These are phyloP conservation scores for Didymella lethalis DNA, from an alignment of 2,329 filamentous ascomycete genomes.

Conservation along the genomic window DNA sequence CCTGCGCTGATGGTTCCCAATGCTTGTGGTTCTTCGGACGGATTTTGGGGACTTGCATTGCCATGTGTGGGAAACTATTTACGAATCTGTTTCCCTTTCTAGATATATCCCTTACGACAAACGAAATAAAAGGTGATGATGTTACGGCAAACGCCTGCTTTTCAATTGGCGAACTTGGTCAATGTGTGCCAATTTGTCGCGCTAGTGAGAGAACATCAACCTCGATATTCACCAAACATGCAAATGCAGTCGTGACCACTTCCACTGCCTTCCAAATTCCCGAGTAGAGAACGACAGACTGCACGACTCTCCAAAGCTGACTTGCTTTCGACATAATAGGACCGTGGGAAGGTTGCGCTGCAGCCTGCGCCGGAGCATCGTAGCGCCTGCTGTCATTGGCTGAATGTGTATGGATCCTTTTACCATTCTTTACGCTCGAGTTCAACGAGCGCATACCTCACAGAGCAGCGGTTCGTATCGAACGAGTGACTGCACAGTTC, in stretches of 20 bases:
- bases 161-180: conserved; percentile 34
- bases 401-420: not conserved
- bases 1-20: conserved; percentile 44
- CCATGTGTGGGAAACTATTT: conserved; percentile 48
- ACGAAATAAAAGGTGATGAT: conserved; percentile 48
- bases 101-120: conserved; percentile 49
- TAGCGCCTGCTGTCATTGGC: conserved; percentile 8
- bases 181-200: conserved; percentile 32
- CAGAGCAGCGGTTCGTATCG: not conserved
- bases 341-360: conserved; percentile 4
- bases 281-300: not conserved
- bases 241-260: not conserved
- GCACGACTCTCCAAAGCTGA: not conserved
- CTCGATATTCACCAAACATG: conserved; percentile 1
- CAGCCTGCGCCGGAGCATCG: conserved; percentile 2
- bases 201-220: conserved; percentile 33
- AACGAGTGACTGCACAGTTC: not conserved
- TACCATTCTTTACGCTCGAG: conserved; percentile 1
- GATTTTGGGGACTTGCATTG: conserved; percentile 51
- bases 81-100: conserved; percentile 45
- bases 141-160: conserved; percentile 36
- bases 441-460: not conserved
- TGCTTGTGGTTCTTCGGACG: conserved; percentile 49
- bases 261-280: not conserved
- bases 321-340: not conserved